Base-by-base conservation (phyloP, 73 alveolate species). In the Paramecium caudatum region DNA sequence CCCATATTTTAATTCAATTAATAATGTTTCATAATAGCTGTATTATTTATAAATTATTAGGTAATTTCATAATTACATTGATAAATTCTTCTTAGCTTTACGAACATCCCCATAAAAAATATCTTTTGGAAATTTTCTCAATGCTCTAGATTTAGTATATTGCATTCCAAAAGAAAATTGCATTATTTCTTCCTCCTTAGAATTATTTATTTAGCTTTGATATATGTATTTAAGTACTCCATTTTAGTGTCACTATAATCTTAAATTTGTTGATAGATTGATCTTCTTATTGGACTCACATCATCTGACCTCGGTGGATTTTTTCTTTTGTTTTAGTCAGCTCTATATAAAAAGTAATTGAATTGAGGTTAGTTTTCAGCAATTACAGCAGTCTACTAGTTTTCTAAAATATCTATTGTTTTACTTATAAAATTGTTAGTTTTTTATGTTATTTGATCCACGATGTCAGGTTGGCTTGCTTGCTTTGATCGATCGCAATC, bases 101-200 rank as follows among this genome's bases (percentile, higher is more conserved):
- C 83, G 23, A 30, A 65, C 83, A 15, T 65, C 83, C 0, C 83
- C 83, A 30, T 33, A 65, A 65, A 65, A 65, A 16, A 65, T 65
- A 15, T 65, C 83, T 12, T 65, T 65, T 13, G 83, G 83, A 33
- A 65, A 65, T 36, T 43, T 65, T 65, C 15, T 33, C 9, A 33
- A 33, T 6, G 13, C 49, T 65, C 83, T 65, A 46, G 34, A n/a
- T 65, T 36, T 65, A 36, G 27, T 65, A 33, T 65, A 65, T 10
- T 65, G 8, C 17, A 65, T 9, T 30, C 83, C 83, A 65, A 65
- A 65, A 13, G 83, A 65, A 15, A 65, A 65, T 16, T 65, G 32
- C 83, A 65, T 65, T 65, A 36, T 30, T 3, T 65, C 83, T 15
- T 65, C 83, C 3, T 65, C 83, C 45, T 55, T 55, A 0, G 80